Percentiles rank a stretch among this genome's conserved stretches.
phyloP scores from a whole-genome alignment of 192 early-diverging fungal genomes.

The Coemansia sp. region DNA sequence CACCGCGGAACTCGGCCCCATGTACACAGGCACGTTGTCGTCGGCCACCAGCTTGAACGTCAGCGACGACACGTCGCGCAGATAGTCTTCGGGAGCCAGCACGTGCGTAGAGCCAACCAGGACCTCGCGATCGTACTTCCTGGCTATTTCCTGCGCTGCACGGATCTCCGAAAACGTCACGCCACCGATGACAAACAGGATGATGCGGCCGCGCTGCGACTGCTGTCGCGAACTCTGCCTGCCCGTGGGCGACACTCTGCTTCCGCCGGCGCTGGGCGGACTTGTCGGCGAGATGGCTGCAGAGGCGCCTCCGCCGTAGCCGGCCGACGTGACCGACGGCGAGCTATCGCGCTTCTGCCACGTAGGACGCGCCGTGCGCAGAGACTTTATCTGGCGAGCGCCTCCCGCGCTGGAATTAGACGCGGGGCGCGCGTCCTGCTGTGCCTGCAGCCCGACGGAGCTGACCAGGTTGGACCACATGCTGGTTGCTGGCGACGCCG shows the following conservation, averaged over 20 bases:
- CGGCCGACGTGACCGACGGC: conserved; percentile 14
- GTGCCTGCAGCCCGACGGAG: conserved; percentile 35
- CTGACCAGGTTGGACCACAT: conserved; percentile 51
- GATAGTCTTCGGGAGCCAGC: conserved; percentile 42
- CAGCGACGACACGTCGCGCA: conserved; percentile 46
- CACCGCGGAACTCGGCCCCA: conserved; percentile 36
- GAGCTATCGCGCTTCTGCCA: conserved; percentile 55
- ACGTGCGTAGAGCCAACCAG: conserved; percentile 49
- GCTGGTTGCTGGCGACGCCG: conserved; percentile 39
- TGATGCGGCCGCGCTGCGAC: conserved; percentile 22
- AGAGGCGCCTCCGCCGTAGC: conserved; percentile 10
- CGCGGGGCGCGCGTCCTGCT: conserved; percentile 20
- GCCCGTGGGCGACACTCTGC: conserved; percentile 11
- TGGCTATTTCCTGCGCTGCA: conserved; percentile 48
- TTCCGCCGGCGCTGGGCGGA: background rate
- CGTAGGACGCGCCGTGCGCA: conserved; percentile 45
- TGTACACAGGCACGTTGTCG: conserved; percentile 27
- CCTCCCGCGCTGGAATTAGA: conserved; percentile 16
- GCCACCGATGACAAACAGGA: conserved; percentile 53
- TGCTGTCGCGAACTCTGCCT: conserved; percentile 8
- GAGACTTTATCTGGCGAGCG: conserved; percentile 43
- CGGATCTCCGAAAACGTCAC: conserved; percentile 48
- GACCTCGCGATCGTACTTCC: conserved; percentile 48
- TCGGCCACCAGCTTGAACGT: conserved; percentile 43
- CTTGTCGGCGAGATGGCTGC: conserved; percentile 10